Evolutionary conservation across 176 grass and related monocot genomes (phyloP).

Genomic region (Carex pumila): DNA sequence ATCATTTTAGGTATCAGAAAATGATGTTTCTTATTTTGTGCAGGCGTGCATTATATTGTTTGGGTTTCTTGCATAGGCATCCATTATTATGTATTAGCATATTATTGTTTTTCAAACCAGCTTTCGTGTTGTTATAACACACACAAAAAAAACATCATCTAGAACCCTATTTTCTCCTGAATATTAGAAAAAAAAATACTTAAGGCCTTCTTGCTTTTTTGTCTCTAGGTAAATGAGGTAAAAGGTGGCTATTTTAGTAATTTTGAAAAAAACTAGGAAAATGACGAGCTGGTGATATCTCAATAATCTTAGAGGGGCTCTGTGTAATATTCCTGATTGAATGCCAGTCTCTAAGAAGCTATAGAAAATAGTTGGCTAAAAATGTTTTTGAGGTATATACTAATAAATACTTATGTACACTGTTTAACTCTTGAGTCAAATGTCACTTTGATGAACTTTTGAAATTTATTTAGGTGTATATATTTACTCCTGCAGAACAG

Average conservation of each 20-base stretch:
- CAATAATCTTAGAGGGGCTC: not conserved
- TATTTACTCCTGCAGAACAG: conserved; percentile 78
- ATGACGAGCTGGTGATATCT: not conserved
- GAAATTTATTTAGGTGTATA: conserved; percentile 60
- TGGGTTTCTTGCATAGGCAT: not conserved
- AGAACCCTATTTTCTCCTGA: not conserved
- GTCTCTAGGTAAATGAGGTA: not conserved
- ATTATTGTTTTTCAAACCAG: not conserved
- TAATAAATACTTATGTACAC: not conserved
- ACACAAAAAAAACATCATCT: not conserved
- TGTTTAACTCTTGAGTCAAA: not conserved
- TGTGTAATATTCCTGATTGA: not conserved
- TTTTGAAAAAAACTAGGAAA: not conserved
- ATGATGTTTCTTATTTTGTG: not conserved
- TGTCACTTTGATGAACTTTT: not conserved
- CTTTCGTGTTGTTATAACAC: not conserved
- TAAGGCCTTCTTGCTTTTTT: not conserved
- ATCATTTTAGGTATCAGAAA: not conserved
- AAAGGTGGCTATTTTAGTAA: not conserved
- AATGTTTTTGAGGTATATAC: not conserved
- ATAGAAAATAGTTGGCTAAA: not conserved
- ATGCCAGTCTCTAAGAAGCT: not conserved
- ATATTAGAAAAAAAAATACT: not conserved
- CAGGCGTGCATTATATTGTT: not conserved
- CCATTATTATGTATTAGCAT: not conserved